These are phyloP conservation scores for Filobasidium uniguttulatum DNA, from an alignment of 1,284 basidiomycete species.

Conservation along the genomic window DNA sequence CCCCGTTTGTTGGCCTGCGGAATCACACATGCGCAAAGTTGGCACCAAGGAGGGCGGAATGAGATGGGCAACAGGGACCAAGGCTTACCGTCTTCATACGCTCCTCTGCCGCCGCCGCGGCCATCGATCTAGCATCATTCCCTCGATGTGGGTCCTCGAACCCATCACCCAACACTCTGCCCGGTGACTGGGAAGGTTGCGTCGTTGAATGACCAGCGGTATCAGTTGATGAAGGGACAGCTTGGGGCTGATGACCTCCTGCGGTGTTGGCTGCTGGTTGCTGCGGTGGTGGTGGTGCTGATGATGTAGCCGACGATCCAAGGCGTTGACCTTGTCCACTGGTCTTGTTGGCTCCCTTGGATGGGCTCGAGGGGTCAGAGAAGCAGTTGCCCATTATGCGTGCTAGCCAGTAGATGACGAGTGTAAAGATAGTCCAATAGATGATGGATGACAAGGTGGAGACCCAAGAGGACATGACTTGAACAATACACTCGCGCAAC, in stretches of 20 bases:
- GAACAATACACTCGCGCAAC: too few species aligned
- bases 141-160: slow-evolving; percentile 10
- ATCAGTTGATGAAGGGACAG: neutral
- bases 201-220: neutral
- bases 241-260: neutral
- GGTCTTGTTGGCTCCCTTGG: slow-evolving; percentile 14
- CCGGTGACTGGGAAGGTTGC: neutral
- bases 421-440: neutral
- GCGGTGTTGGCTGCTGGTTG: slow-evolving; percentile 7
- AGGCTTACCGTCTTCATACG: slow-evolving; percentile 30
- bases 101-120: slow-evolving; percentile 31
- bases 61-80: neutral
- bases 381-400: slow-evolving; percentile 35
- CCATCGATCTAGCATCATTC: slow-evolving; percentile 26
- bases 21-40: slow-evolving; percentile 2
- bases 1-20: slow-evolving; percentile 28
- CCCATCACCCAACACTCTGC: slow-evolving; percentile 12
- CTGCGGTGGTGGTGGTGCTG: slow-evolving; percentile 9
- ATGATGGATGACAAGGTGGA: too few species aligned
- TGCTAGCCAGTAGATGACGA: neutral
- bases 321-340: slow-evolving; percentile 24
- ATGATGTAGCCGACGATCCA: slow-evolving; percentile 20
- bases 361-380: slow-evolving; percentile 29
- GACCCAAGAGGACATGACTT: too few species aligned
- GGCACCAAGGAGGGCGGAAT: neutral